Percentiles rank a stretch among this genome's conserved stretches.
Conservation (phyloP, 2,329 filamentous ascomycete species). For the Cercospora canescens region DNA sequence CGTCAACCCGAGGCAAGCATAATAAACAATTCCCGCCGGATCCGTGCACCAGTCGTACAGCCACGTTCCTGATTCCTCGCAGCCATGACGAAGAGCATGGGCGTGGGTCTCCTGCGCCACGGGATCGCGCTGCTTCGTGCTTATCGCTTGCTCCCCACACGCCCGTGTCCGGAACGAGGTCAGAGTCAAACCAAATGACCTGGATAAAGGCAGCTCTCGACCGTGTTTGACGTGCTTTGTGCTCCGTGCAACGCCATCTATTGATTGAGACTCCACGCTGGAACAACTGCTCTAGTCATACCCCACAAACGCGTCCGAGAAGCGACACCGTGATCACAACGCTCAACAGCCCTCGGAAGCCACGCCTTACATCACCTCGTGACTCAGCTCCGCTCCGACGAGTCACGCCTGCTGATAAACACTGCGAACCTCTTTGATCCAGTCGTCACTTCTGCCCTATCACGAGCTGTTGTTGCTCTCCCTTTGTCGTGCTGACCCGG, state of each 20-base stretch:
- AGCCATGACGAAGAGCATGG: slow-evolving; percentile 15
- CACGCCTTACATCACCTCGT: slow-evolving; percentile 11
- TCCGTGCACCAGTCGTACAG: slow-evolving; percentile 12
- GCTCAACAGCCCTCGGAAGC: not conserved
- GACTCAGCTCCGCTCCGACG: slow-evolving; percentile 15
- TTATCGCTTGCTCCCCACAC: slow-evolving; percentile 18
- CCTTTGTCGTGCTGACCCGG: not conserved
- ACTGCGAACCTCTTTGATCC: slow-evolving; percentile 19
- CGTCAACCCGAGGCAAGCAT: slow-evolving; percentile 11
- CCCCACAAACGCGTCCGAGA: slow-evolving; percentile 3
- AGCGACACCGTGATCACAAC: slow-evolving; percentile 7
- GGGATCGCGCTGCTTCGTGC: slow-evolving; percentile 1
- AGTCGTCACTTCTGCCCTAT: slow-evolving; percentile 14
- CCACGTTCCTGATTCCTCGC: slow-evolving; percentile 18
- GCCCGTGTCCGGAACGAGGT: slow-evolving; percentile 10
- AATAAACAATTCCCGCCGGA: slow-evolving; percentile 4
- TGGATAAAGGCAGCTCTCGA: slow-evolving; percentile 17
- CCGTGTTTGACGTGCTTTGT: slow-evolving; percentile 24
- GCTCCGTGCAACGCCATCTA: slow-evolving; percentile 14
- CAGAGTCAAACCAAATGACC: slow-evolving; percentile 9
- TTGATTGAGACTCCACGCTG: slow-evolving; percentile 9
- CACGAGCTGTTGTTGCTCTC: slow-evolving; percentile 9
- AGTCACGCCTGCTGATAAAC: slow-evolving; percentile 19
- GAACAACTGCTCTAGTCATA: slow-evolving; percentile 1
- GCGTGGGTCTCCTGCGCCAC: slow-evolving; percentile 13